A percentile compares a stretch with the other conserved stretches of the same genome.
These are phyloP conservation scores for Brassica napus DNA, from an alignment of 345 rosid species.

Conservation along the genomic window Da-Ae NC_063449.1:27050001-27050500, in stretches of 20 bases:
- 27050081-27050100: constrained; percentile 65
- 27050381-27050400: not conserved
- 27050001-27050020: not conserved
- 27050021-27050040: constrained; percentile 43
- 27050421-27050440: not conserved
- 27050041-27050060: constrained; percentile 46
- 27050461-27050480: constrained; percentile 50
- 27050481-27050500: no score
- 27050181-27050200: not conserved
- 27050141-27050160: not conserved
- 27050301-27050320: not conserved
- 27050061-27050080: constrained; percentile 66
- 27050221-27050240: not conserved
- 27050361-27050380: not conserved
- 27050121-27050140: not conserved
- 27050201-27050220: not conserved
- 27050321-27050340: not conserved
- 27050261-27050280: no score
- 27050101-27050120: constrained; percentile 2
- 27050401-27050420: not conserved
- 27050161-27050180: not conserved
- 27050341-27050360: not conserved
- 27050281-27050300: not conserved
- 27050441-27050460: not conserved
- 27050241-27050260: no score